Conservation (phyloP, 2,329 filamentous ascomycete species). For the Rutstroemia sydowiana region DNA sequence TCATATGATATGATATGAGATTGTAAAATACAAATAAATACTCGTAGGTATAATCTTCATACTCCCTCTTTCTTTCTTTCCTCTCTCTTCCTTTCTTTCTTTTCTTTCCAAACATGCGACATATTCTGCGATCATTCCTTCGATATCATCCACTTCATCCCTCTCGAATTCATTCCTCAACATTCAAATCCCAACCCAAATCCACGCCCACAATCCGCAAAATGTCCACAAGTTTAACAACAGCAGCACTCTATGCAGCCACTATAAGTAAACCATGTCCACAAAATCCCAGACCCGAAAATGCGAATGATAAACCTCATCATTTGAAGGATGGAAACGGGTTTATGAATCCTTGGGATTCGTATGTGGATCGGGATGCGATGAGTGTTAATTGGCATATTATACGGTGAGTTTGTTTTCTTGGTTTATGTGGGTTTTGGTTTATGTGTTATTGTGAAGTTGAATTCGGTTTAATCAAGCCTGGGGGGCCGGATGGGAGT, state of each 20-base stretch:
- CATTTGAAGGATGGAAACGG: conserved; percentile 46
- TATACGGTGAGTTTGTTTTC: conserved; percentile 31
- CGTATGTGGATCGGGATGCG: conserved; percentile 36
- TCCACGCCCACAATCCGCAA: conserved; percentile 13
- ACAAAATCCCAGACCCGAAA: conserved; percentile 23
- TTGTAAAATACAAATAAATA: too few species aligned
- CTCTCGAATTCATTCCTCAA: neutral
- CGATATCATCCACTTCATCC: conserved; percentile 16
- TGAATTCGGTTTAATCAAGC: too few species aligned
- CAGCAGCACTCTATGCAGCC: conserved; percentile 21
- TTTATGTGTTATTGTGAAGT: too few species aligned
- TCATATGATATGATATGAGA: too few species aligned
- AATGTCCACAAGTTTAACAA: conserved; percentile 19
- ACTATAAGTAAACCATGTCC: conserved; percentile 21
- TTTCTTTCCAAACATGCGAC: conserved; percentile 29
- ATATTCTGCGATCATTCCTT: conserved; percentile 33
- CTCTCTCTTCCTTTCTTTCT: conserved; percentile 29
- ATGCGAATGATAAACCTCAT: conserved; percentile 38
- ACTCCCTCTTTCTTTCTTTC: neutral
- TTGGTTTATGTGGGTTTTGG: too few species aligned
- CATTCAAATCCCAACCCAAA: too few species aligned
- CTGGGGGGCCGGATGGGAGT: too few species aligned
- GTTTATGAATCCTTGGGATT: conserved; percentile 51
- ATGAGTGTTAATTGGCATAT: conserved; percentile 32
- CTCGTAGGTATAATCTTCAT: neutral